phyloP scores from a whole-genome alignment of 2,329 filamentous ascomycete genomes.

The Colletotrichum caudatum region DNA sequence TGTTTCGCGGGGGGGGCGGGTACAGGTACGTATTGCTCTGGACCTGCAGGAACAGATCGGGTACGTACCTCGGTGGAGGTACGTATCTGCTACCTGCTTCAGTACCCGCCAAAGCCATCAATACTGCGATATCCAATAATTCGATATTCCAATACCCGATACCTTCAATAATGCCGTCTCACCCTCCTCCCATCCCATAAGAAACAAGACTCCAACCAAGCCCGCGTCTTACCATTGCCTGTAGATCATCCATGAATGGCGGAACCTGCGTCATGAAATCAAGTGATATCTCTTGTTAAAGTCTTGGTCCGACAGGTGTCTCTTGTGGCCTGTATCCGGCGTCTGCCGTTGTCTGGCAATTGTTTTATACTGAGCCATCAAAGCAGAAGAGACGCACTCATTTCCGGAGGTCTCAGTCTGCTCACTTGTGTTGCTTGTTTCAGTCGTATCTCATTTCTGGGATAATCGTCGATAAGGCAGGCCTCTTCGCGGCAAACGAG shows the following conservation, averaged over 20 bases:
- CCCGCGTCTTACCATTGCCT: no score
- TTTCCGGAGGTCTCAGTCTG: neutral
- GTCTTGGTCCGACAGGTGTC: neutral
- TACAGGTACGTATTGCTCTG: neutral
- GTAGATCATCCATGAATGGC: no score
- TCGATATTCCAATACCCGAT: neutral
- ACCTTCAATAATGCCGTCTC: neutral
- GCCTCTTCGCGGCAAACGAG: neutral
- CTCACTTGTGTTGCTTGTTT: neutral
- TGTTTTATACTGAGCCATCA: neutral
- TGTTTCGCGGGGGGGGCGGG: accelerated
- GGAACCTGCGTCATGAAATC: neutral
- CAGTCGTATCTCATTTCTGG: neutral
- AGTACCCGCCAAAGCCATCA: neutral
- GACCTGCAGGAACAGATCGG: neutral
- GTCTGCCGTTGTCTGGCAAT: no score
- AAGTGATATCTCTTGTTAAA: neutral
- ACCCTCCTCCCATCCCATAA: neutral
- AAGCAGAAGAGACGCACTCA: no score
- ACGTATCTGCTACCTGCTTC: neutral
- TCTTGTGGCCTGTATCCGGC: neutral
- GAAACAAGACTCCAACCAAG: neutral
- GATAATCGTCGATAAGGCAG: neutral
- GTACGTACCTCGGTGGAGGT: neutral
- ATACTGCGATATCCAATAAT: no score